Percentiles rank a stretch among this genome's conserved stretches.
These are phyloP conservation scores for Fusarium sp. DNA, from an alignment of 2,329 filamentous ascomycete genomes.

Conservation along the genomic window DNA sequence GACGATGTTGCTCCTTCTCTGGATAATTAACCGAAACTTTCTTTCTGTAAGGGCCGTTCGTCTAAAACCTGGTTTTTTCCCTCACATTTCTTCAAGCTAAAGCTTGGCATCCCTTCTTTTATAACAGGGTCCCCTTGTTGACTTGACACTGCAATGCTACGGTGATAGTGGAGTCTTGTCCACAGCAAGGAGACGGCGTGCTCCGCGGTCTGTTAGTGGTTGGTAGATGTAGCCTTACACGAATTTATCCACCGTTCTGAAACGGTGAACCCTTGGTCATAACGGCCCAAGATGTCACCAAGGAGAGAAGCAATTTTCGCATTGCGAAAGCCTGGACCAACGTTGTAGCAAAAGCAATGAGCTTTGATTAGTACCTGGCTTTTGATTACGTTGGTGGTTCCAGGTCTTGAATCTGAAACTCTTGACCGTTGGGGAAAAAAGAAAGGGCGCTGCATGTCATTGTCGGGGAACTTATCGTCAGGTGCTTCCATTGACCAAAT, in stretches of 20 bases:
- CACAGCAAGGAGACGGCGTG: background rate
- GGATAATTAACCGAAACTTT: background rate
- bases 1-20: background rate
- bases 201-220: background rate
- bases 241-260: background rate
- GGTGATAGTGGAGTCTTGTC: background rate
- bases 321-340: background rate
- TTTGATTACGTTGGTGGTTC: background rate
- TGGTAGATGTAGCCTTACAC: background rate
- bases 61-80: background rate
- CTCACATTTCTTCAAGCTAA: background rate
- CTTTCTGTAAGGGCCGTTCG: background rate
- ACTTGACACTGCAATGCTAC: background rate
- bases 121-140: background rate
- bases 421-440: background rate
- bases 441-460: background rate
- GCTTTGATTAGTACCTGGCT: background rate
- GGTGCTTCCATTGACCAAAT: background rate
- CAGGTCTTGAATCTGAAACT: background rate
- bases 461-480: background rate
- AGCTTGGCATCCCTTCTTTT: background rate
- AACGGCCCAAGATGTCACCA: background rate
- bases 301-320: background rate
- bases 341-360: background rate
- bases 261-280: background rate